Conservation (phyloP, 805 yeast genomes). For the Barnettozyma siamensis region DNA sequence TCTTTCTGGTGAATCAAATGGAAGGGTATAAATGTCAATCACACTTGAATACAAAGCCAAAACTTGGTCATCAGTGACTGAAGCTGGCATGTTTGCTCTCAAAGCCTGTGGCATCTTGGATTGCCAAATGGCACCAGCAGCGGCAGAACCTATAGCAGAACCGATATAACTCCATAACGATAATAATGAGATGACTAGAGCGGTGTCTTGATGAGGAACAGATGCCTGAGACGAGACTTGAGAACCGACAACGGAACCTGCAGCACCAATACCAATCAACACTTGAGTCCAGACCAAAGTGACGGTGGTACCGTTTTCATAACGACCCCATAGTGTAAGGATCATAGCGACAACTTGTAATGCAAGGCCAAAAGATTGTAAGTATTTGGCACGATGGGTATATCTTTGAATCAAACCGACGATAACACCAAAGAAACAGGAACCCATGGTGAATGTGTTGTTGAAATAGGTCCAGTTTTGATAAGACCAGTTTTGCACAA, state of each 20-base stretch:
- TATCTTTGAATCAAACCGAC: conserved; percentile 31
- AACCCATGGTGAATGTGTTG: conserved; percentile 32
- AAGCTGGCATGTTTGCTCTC: conserved; percentile 24
- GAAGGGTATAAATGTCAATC: conserved; percentile 20
- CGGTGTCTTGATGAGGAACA: conserved; percentile 37
- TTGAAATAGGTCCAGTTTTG: conserved; percentile 34
- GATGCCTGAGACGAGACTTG: conserved; percentile 35
- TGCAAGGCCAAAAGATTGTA: conserved; percentile 30
- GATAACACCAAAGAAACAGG: conserved; percentile 34
- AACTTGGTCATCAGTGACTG: conserved; percentile 19
- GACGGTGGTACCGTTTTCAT: conserved; percentile 14
- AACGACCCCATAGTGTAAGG: conserved; percentile 26
- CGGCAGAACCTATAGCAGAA: conserved; percentile 34
- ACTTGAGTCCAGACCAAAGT: conserved; percentile 31
- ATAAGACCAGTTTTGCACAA: conserved; percentile 27
- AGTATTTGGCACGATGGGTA: conserved; percentile 32
- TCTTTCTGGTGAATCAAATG: conserved; percentile 27
- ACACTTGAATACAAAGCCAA: conserved; percentile 21
- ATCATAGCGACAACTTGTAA: conserved; percentile 32
- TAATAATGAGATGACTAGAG: conserved; percentile 33
- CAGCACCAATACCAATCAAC: conserved; percentile 36
- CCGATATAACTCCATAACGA: conserved; percentile 33
- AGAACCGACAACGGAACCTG: conserved; percentile 32
- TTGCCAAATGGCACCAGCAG: conserved; percentile 35
- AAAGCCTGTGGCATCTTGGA: conserved; percentile 28